A percentile compares a stretch with the other conserved stretches of the same genome.
phyloP scores from a whole-genome alignment of 305 asterid genomes.

The Galium porrigens region DNA sequence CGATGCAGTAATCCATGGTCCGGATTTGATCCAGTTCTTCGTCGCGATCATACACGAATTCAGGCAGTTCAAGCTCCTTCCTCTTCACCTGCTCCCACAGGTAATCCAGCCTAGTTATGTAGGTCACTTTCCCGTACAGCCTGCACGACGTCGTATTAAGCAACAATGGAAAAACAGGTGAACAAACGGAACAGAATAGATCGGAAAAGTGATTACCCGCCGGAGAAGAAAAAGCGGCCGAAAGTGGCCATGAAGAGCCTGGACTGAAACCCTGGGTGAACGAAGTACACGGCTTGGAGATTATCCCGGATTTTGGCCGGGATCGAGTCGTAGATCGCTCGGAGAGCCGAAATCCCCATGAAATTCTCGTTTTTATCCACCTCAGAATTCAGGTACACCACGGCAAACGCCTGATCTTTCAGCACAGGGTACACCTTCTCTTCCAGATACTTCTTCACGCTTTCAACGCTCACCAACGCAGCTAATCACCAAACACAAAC shows the following conservation, averaged over 20 bases:
- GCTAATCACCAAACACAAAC: slow-evolving; percentile 19
- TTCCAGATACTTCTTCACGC: slow-evolving; percentile 49
- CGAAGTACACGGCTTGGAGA: slow-evolving; percentile 48
- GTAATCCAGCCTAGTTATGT: slow-evolving; percentile 50
- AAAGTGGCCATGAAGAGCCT: slow-evolving; percentile 74
- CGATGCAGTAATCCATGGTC: slow-evolving; percentile 60
- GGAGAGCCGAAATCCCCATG: slow-evolving; percentile 54
- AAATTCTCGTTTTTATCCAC: slow-evolving; percentile 47
- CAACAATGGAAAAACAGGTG: neutral
- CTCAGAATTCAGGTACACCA: slow-evolving; percentile 56
- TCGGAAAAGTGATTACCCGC: slow-evolving; percentile 18
- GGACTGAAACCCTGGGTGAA: slow-evolving; percentile 72
- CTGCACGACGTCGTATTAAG: slow-evolving; percentile 20
- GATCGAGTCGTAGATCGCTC: slow-evolving; percentile 47
- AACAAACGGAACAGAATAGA: neutral
- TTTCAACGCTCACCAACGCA: slow-evolving; percentile 35
- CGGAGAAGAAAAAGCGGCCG: slow-evolving; percentile 54
- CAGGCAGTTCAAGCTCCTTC: slow-evolving; percentile 60
- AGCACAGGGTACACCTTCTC: slow-evolving; percentile 43
- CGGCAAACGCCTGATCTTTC: slow-evolving; percentile 41
- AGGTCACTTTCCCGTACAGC: slow-evolving; percentile 52
- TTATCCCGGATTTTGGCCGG: slow-evolving; percentile 39
- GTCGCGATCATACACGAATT: slow-evolving; percentile 66
- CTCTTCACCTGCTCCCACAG: slow-evolving; percentile 64
- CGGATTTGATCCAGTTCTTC: slow-evolving; percentile 65